Evolutionary conservation across 2,329 filamentous ascomycete species (phyloP).

Genomic region (Whalleya microplaca): DNA sequence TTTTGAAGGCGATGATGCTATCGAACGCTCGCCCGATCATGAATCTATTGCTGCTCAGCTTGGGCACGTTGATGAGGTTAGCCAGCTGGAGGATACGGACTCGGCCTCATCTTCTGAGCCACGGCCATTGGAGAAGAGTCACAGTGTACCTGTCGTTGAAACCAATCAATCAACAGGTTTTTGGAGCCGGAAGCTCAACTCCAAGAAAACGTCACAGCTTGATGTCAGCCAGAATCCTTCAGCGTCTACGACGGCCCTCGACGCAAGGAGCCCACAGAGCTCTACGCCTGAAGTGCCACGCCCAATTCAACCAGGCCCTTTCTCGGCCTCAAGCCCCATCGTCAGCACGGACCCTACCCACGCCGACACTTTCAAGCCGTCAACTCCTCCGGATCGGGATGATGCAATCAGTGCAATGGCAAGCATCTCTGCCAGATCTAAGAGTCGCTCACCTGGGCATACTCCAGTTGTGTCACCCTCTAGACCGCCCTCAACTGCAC

Average conservation of each 20-base stretch:
- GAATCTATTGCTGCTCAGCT: conserved; percentile 46
- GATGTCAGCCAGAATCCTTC: conserved; percentile 36
- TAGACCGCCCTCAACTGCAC: conserved; percentile 23
- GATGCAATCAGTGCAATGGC: conserved; percentile 68
- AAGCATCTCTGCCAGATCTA: conserved; percentile 45
- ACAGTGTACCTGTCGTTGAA: conserved; percentile 52
- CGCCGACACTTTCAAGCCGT: conserved; percentile 65
- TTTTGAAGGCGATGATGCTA: conserved; percentile 62
- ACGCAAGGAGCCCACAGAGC: conserved; percentile 47
- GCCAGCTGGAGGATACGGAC: conserved; percentile 46
- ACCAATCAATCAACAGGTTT: conserved; percentile 45
- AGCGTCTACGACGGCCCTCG: conserved; percentile 53
- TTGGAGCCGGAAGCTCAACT: conserved; percentile 53
- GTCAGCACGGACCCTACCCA: conserved; percentile 70
- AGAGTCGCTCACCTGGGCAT: conserved; percentile 43
- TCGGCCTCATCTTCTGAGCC: conserved; percentile 42
- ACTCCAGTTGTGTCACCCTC: conserved; percentile 33
- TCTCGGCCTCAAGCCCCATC: conserved; percentile 66
- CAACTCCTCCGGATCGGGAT: conserved; percentile 59
- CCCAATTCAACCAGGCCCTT: conserved; percentile 63
- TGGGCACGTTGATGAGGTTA: conserved; percentile 53
- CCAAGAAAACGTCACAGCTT: conserved; percentile 40
- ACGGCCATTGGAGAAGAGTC: conserved; percentile 59
- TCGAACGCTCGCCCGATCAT: conserved; percentile 42
- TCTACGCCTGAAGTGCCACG: conserved; percentile 52